Base-by-base conservation (phyloP, 768 basidiomycete genomes). In the Termitomyces sp. region DNA sequence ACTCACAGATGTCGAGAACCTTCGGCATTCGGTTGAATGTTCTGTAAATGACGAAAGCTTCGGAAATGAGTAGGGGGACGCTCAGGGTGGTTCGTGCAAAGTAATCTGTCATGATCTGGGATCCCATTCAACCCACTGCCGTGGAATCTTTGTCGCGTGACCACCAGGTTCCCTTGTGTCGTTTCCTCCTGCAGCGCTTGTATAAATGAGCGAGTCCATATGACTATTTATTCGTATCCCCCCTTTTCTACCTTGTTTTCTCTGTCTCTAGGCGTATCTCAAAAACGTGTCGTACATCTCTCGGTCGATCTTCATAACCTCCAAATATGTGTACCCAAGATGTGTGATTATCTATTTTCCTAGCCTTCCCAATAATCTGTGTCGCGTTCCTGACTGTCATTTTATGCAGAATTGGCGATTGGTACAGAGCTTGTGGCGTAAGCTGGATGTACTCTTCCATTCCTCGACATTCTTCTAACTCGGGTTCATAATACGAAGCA, bases 291-390 rank as follows among this genome's bases (percentile, higher is more conserved):
- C 6, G 19, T 44, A 43, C n/a, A n/a, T 41, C 39, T 30, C n/a
- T 50, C 37, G n/a, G 49, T 55, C 56, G 46, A 57, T 55, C n/a
- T n/a, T n/a, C 41, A 39, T 35, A 37, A 39, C 53, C 35, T 56
- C 14, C 48, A 63, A 56, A 58, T 32, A 85, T 85, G 84, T 85
- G 84, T 59, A 72, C 71, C 66, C 76, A 79, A 64, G 84, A 85
- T 77, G 78, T 81, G 83, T 84, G 61, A 62, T 48, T 61, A 63
- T 64, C 56, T 52, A 51, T 32, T 54, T 45, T 55, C 19, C 25
- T 23, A 39, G 14, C 16, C 54, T 48, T 34, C 19, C 45, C 32
- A 28, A 55, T 17, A 41, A 32, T 55, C 43, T 19, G 30, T 51
- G 53, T 19, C 34, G 55, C 34, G 52, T 51, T 51, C 44, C 41